Base-by-base conservation (phyloP, 2,329 filamentous ascomycete genomes). In the Arthrinium phaeospermum region DNA sequence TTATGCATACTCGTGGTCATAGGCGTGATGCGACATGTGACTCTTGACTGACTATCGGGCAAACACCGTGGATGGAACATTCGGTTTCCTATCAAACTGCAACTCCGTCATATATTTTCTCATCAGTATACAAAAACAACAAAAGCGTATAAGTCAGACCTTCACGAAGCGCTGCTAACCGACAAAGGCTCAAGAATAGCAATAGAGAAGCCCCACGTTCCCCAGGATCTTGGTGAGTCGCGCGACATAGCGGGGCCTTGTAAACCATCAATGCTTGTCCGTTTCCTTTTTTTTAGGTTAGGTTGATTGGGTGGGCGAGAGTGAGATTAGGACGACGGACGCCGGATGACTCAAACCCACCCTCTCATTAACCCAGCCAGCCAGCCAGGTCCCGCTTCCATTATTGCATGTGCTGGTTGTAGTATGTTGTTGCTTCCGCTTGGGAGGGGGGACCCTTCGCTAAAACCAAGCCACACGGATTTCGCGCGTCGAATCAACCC, bases 311-410 rank as follows among this genome's bases (percentile, higher is more conserved):
- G 37, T 41, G 37, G 37, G 37, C 10, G 27, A 34, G 51, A 57
- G 51, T 53, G 27, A 34, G 51, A 57, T 19, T 57, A 61, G 27
- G 53, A 61, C 27, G 53, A 19, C 27, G 51, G 51, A 57, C 51
- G 51, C 30, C 53, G 53, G 30, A 61, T 61, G 53, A 61, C 53
- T 61, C 53, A 61, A 61, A 61, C 53, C 53, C 16, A 37, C 16
- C 51, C 14, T 8, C 51, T 5, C 24, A 57, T 44, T 44, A 46
- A 10, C 24, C 53, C 53, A 22, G 16, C 19, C 24, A 30, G 30
- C 53, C 27, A 8, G 13, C 27, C 19, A 61, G 30, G 53, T 22
- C 53, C 27, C 10, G 27, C 27, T 37, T 61, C 51, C 47, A 49
- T 41, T 41, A 12, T 51, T 51, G 49, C 49, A 51, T 51, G 49